Conservation (phyloP, 2,329 filamentous ascomycete genomes). For the Didymella glomerata region DNA sequence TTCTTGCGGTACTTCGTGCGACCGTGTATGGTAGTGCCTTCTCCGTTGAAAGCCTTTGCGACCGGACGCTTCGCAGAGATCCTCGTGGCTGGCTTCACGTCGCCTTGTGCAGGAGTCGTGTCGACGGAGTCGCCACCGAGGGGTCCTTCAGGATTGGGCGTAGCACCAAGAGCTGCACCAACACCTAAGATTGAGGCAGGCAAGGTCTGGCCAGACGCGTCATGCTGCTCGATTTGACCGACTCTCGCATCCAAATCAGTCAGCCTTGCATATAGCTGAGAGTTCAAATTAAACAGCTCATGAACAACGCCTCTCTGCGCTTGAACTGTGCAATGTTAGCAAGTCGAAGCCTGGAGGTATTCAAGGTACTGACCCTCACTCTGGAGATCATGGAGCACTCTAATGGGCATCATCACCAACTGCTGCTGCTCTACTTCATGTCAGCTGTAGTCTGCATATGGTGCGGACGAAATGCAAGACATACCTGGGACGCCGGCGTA, state of each 20-base stretch:
- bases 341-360: neutral
- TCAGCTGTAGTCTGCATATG: neutral
- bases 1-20: conserved; percentile 21
- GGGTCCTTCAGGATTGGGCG: neutral
- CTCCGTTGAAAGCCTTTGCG: neutral
- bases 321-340: neutral
- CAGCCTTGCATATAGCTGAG: neutral
- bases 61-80: conserved; percentile 1
- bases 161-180: neutral
- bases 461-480: neutral
- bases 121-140: neutral
- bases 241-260: neutral
- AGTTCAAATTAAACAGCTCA: neutral
- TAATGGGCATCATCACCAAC: neutral
- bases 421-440: neutral
- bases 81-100: neutral
- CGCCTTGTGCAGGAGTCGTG: neutral
- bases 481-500: neutral
- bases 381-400: neutral
- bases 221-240: neutral
- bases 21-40: neutral
- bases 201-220: neutral
- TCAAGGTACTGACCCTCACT: neutral
- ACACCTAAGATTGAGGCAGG: neutral
- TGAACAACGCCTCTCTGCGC: neutral